Conservation (phyloP, 129 eudicot genomes). For the Ambrosia trifida region DNA sequence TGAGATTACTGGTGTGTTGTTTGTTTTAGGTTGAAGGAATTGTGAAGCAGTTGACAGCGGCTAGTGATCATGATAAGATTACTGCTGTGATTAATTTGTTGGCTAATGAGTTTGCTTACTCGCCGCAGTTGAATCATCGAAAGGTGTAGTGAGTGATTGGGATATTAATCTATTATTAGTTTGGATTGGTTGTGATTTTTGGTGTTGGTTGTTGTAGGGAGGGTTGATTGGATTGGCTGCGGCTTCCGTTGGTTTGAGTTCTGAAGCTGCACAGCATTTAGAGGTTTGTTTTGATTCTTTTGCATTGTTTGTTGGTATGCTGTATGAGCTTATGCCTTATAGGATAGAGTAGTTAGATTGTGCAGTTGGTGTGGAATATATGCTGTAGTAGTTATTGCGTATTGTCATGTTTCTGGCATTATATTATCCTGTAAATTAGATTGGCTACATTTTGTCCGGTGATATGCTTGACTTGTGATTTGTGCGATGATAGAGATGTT, state of each 20-base stretch:
- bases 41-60: constrained; percentile 74
- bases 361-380: constrained; percentile 1
- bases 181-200: constrained; percentile 21
- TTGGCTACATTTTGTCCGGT: not conserved
- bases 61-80: constrained; percentile 78
- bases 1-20: constrained; percentile 3
- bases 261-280: constrained; percentile 84
- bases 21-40: constrained; percentile 80
- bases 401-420: not conserved
- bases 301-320: not conserved
- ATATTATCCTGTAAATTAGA: not conserved
- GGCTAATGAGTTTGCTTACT: constrained; percentile 68
- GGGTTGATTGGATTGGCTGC: constrained; percentile 98
- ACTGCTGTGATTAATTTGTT: constrained; percentile 72
- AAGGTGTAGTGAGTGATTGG: constrained; percentile 42
- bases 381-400: not conserved
- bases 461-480: not conserved
- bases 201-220: constrained; percentile 48
- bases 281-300: constrained; percentile 50
- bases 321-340: not conserved
- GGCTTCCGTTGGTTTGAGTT: constrained; percentile 82
- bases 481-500: constrained; percentile 13
- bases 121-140: constrained; percentile 83
- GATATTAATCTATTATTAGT: not conserved
- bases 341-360: constrained; percentile 8